Conservation (phyloP, 306 rosid genomes). For the Castanopsis chinensis region DNA sequence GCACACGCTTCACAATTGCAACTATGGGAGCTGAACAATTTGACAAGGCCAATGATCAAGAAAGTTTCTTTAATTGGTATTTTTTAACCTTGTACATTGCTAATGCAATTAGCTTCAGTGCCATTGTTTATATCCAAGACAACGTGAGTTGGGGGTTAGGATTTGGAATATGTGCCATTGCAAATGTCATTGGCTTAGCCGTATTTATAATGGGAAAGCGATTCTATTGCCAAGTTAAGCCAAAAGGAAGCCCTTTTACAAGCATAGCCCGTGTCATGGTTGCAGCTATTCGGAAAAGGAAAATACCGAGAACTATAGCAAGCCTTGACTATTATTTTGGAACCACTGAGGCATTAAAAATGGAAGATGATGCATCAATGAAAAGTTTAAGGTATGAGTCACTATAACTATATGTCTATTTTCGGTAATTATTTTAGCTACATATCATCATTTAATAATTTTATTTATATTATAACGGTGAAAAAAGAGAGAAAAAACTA, state of each 20-base stretch:
- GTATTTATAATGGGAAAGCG: conserved; percentile 29
- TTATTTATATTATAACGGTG: too few species aligned
- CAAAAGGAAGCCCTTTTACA: conserved; percentile 39
- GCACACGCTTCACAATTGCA: too few species aligned
- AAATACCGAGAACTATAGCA: neutral
- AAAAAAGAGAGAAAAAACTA: too few species aligned
- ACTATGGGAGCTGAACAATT: too few species aligned
- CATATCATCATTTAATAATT: too few species aligned
- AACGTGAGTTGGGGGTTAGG: conserved; percentile 47
- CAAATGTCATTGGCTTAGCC: conserved; percentile 3
- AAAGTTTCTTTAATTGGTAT: neutral
- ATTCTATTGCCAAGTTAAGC: conserved; percentile 30
- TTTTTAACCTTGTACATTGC: conserved; percentile 28
- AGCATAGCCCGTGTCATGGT: conserved; percentile 36
- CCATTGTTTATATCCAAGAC: conserved; percentile 33
- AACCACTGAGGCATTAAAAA: neutral
- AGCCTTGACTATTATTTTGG: conserved; percentile 14
- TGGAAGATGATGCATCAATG: neutral
- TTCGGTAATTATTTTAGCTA: too few species aligned
- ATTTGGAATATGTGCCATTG: conserved; percentile 22
- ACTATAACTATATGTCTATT: neutral
- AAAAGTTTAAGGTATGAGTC: conserved; percentile 21
- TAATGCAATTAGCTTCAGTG: conserved; percentile 20
- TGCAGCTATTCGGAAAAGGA: conserved; percentile 30
- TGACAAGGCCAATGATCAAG: too few species aligned